Evolutionary conservation across 768 basidiomycete genomes (phyloP).

Genomic region (Hygrophorus russula): DNA sequence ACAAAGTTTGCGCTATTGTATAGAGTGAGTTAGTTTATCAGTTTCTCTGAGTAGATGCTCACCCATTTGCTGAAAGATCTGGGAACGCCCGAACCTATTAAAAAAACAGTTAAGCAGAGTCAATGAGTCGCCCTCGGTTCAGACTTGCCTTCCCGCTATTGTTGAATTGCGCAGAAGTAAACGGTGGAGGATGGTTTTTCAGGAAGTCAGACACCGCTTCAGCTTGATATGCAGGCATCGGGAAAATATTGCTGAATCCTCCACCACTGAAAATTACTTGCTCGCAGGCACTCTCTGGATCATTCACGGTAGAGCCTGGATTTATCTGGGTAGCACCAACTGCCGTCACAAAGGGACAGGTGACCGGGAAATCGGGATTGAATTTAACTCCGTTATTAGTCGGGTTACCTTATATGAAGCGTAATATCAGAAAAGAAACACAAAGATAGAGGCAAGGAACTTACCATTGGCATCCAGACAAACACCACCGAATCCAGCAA

Average conservation of each 20-base stretch:
- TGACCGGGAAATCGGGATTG: conserved; percentile 33
- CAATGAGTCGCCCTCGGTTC: conserved; percentile 25
- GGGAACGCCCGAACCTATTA: conserved; percentile 33
- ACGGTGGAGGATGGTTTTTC: conserved; percentile 9
- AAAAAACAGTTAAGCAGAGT: conserved; percentile 22
- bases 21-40: not conserved
- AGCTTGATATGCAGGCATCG: conserved; percentile 29
- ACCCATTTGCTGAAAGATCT: conserved; percentile 34
- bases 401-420: conserved; percentile 16
- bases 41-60: not conserved
- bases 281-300: conserved; percentile 13
- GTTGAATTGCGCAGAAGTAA: conserved; percentile 21
- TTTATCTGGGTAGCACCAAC: conserved; percentile 35
- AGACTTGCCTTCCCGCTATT: conserved; percentile 12
- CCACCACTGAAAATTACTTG: conserved; percentile 25
- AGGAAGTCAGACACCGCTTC: conserved; percentile 20
- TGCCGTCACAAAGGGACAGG: conserved; percentile 31
- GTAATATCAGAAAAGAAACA: not conserved
- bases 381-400: conserved; percentile 25
- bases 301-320: conserved; percentile 17
- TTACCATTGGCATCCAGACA: conserved; percentile 30
- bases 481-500: conserved; percentile 21
- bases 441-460: not conserved
- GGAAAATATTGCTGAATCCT: conserved; percentile 27
- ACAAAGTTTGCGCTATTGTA: conserved; percentile 29